Conservation (phyloP, 2,329 filamentous ascomycete species). For the Aureobasidium sp. region DNA sequence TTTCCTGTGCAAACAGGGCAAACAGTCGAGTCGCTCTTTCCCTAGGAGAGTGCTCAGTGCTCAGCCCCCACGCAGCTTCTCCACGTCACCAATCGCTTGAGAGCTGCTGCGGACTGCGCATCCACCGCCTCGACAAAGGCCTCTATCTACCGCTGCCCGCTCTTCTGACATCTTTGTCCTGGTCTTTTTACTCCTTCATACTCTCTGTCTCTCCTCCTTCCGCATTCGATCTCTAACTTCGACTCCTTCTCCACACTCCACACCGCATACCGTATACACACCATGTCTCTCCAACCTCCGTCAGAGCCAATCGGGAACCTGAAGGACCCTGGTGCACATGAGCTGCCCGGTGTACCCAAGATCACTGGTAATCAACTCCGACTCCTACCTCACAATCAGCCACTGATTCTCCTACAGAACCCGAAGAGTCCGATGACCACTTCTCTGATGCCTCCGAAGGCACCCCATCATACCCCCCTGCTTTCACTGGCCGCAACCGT, state of each 20-base stretch:
- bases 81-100: neutral
- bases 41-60: neutral
- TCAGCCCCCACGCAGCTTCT: neutral
- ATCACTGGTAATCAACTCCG: neutral
- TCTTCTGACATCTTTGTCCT: neutral
- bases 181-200: neutral
- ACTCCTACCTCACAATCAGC: neutral
- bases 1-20: neutral
- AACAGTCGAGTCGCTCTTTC: neutral
- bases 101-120: slow-evolving; percentile 1
- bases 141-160: neutral
- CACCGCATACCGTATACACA: neutral
- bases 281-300: slow-evolving; percentile 18
- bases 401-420: neutral
- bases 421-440: slow-evolving; percentile 46
- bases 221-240: neutral
- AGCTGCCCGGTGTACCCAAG: slow-evolving; percentile 15
- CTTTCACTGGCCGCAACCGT: slow-evolving; percentile 27
- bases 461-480: slow-evolving; percentile 30
- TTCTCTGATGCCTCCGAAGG: slow-evolving; percentile 60
- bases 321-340: slow-evolving; percentile 22
- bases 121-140: neutral
- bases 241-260: neutral
- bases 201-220: neutral
- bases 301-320: slow-evolving; percentile 14